These are phyloP conservation scores for Phytophthora agathidicida DNA, from an alignment of 352 stramenopile genomes.

Conservation along the genomic window DNA sequence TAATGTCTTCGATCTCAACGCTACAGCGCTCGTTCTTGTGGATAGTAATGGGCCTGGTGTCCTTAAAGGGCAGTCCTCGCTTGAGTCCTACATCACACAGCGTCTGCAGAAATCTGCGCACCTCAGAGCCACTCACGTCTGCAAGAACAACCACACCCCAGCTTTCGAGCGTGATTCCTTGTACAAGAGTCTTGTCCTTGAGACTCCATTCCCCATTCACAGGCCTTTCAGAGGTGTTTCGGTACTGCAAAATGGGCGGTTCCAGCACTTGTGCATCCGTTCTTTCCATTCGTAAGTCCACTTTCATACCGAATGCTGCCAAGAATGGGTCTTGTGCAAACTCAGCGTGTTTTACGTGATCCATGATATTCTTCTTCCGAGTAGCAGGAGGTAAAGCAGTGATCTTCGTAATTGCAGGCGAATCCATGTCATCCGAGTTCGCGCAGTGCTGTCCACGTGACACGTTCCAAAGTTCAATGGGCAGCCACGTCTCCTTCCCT, in stretches of 20 bases:
- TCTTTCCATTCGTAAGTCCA: constrained; percentile 43
- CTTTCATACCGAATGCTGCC: constrained; percentile 51
- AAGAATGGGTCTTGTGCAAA: constrained; percentile 61
- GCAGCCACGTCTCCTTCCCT: constrained; percentile 49
- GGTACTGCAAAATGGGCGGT: constrained; percentile 53
- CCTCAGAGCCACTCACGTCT: constrained; percentile 13
- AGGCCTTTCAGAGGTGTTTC: constrained; percentile 51
- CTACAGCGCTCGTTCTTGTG: constrained; percentile 32
- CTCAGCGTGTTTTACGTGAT: constrained; percentile 46
- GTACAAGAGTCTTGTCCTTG: constrained; percentile 59
- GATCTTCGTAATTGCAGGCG: constrained; percentile 66
- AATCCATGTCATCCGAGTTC: constrained; percentile 70
- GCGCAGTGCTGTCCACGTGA: constrained; percentile 57
- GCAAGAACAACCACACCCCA: constrained; percentile 55
- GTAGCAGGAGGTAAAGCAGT: constrained; percentile 43
- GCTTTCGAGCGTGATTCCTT: constrained; percentile 36
- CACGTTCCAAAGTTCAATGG: constrained; percentile 77
- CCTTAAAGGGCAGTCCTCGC: constrained; percentile 34
- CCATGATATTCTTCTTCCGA: constrained; percentile 46
- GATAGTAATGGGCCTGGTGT: constrained; percentile 36
- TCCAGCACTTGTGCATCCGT: constrained; percentile 47
- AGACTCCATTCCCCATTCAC: constrained; percentile 69
- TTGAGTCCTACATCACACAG: constrained; percentile 30
- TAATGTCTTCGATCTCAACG: constrained; percentile 38
- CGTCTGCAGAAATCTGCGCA: constrained; percentile 35